Conservation (phyloP, 1,284 basidiomycete species). For the Hemileia vastatrix region DNA sequence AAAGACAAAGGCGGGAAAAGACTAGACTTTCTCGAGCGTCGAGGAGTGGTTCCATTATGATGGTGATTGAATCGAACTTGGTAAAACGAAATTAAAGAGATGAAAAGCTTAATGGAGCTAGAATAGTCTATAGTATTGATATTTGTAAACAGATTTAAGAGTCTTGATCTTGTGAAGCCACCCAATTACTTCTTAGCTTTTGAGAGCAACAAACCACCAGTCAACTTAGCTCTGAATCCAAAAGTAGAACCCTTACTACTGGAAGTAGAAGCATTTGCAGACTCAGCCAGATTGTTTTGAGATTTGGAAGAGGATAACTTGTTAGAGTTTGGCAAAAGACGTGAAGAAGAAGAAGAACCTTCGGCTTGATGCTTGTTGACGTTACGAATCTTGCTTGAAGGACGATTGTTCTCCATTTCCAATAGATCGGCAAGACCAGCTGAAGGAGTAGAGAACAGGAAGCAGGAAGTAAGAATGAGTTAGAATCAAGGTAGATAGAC, state of each 20-base stretch:
- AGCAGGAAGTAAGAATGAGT: not conserved
- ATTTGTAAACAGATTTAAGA: no score
- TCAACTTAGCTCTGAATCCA: not conserved
- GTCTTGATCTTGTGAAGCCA: no score
- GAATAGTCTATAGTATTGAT: no score
- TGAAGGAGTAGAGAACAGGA: not conserved
- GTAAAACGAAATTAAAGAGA: no score
- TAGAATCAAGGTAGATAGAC: not conserved
- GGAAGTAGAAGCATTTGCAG: not conserved
- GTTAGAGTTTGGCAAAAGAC: not conserved
- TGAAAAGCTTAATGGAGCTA: no score
- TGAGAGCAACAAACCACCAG: no score
- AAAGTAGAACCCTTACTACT: not conserved
- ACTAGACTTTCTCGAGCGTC: no score
- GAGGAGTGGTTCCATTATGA: no score
- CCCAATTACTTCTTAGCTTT: no score
- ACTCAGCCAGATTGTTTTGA: not conserved
- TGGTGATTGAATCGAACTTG: no score
- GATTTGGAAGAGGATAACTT: not conserved
- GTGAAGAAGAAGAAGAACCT: not conserved
- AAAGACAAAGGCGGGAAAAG: no score
- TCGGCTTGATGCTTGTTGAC: not conserved
- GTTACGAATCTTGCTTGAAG: not conserved
- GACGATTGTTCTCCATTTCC: not conserved
- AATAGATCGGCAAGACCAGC: not conserved